Evolutionary conservation across 768 basidiomycete species (phyloP).

Genomic region (Cystofilobasidium macerans): DNA sequence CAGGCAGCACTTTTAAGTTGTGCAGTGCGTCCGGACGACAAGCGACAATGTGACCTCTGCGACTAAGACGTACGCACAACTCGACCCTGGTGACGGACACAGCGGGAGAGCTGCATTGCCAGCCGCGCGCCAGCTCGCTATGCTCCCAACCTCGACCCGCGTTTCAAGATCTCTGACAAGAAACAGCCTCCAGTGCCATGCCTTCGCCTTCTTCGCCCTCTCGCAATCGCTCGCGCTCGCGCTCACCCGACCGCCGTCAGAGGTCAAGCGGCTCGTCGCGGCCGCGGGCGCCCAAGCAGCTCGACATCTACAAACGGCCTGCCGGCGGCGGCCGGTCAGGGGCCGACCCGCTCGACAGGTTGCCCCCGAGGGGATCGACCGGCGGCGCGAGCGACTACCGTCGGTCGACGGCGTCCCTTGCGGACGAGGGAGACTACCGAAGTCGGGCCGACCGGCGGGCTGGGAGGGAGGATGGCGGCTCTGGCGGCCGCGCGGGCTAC

Average conservation of each 20-base stretch:
- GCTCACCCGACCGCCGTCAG: conserved; percentile 9
- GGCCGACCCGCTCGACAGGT: conserved; percentile 22
- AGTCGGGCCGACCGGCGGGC: conserved; percentile 29
- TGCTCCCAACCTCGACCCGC: too few species aligned
- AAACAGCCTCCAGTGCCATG: too few species aligned
- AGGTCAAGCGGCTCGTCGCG: neutral
- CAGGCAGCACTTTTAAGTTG: neutral
- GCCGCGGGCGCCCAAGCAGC: conserved; percentile 32
- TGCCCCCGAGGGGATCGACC: conserved; percentile 15
- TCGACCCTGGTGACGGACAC: too few species aligned
- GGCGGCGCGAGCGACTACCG: neutral
- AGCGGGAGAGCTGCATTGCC: too few species aligned
- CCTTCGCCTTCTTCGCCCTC: conserved; percentile 2
- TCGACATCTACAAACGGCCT: conserved; percentile 39
- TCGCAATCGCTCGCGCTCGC: conserved; percentile 11
- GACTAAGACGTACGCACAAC: too few species aligned
- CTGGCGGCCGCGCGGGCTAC: conserved; percentile 27
- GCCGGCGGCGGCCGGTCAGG: conserved; percentile 21
- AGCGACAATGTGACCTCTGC: too few species aligned
- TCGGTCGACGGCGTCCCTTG: neutral
- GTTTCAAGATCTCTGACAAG: neutral
- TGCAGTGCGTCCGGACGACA: neutral
- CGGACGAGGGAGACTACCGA: conserved; percentile 32
- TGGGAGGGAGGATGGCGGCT: conserved; percentile 30
- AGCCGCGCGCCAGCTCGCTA: too few species aligned